phyloP scores from a whole-genome alignment of 1,139 yeast species.

The Protomyces arabidopsidicola region DNA sequence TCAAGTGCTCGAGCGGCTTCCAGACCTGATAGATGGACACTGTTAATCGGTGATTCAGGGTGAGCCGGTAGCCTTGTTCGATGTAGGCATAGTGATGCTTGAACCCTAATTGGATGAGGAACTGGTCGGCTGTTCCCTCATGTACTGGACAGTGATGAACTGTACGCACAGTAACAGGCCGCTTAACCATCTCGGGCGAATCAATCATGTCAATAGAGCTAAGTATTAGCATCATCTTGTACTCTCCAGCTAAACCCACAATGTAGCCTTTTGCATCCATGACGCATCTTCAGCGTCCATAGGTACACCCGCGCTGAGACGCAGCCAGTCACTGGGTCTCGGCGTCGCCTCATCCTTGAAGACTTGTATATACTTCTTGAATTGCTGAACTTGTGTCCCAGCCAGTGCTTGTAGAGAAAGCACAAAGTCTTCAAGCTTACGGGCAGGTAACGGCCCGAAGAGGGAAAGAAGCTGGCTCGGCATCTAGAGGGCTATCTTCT shows the following conservation, averaged over 20 bases:
- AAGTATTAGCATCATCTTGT: not conserved
- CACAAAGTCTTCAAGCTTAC: slow-evolving; percentile 9
- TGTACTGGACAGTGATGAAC: slow-evolving; percentile 8
- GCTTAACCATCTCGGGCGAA: slow-evolving; percentile 19
- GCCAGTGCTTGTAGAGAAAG: slow-evolving; percentile 8
- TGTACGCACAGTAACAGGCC: slow-evolving; percentile 13
- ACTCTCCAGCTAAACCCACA: not conserved
- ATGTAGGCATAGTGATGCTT: not conserved
- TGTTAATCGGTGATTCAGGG: not conserved
- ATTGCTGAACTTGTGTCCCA: not conserved
- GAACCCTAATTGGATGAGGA: slow-evolving; percentile 7
- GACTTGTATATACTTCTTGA: slow-evolving; percentile 19
- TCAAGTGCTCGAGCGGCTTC: not conserved
- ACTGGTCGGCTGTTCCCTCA: not conserved
- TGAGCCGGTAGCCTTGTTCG: slow-evolving; percentile 18
- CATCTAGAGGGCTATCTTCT: not conserved
- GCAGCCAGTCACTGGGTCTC: slow-evolving; percentile 15
- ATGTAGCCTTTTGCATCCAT: not conserved
- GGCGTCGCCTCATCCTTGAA: slow-evolving; percentile 11
- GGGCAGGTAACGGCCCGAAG: slow-evolving; percentile 8
- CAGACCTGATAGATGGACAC: slow-evolving; percentile 10
- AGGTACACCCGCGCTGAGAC: not conserved
- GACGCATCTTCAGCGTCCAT: not conserved
- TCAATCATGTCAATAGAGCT: slow-evolving; percentile 17
- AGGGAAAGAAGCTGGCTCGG: slow-evolving; percentile 17